phyloP scores from a whole-genome alignment of 805 yeast species.

The Clavispora santaluciae region DNA sequence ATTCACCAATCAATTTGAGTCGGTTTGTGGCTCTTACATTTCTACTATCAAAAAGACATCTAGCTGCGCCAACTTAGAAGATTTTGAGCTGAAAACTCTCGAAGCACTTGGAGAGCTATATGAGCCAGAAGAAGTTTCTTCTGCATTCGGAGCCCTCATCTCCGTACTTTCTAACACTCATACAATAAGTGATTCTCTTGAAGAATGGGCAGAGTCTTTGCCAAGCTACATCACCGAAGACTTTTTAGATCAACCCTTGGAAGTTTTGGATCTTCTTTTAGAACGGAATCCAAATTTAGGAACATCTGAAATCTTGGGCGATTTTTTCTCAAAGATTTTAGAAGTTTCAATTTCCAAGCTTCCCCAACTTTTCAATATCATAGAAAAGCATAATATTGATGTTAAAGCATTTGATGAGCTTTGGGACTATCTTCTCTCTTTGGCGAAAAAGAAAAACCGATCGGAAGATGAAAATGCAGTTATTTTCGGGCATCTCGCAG shows the following conservation, averaged over 20 bases:
- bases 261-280: conserved; percentile 9
- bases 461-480: conserved; percentile 18
- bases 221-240: conserved; percentile 24
- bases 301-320: conserved; percentile 20
- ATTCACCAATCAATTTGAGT: neutral
- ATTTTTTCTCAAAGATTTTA: conserved; percentile 26
- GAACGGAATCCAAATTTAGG: conserved; percentile 3
- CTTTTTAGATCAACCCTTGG: conserved; percentile 22
- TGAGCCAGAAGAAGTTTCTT: neutral
- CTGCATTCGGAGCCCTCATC: neutral
- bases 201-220: conserved; percentile 10
- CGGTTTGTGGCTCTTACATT: neutral
- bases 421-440: conserved; percentile 20
- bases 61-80: neutral
- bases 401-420: neutral
- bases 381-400: neutral
- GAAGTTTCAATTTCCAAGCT: conserved; percentile 11
- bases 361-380: neutral
- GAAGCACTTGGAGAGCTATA: neutral
- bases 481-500: conserved; percentile 15
- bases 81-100: neutral
- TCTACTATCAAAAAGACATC: neutral
- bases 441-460: conserved; percentile 22
- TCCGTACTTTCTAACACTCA: neutral
- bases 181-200: neutral